Percentiles rank a stretch among this genome's conserved stretches.
These are phyloP conservation scores for Colletotrichum sublineola DNA, from an alignment of 2,329 filamentous ascomycete species.

Conservation along the genomic window DNA sequence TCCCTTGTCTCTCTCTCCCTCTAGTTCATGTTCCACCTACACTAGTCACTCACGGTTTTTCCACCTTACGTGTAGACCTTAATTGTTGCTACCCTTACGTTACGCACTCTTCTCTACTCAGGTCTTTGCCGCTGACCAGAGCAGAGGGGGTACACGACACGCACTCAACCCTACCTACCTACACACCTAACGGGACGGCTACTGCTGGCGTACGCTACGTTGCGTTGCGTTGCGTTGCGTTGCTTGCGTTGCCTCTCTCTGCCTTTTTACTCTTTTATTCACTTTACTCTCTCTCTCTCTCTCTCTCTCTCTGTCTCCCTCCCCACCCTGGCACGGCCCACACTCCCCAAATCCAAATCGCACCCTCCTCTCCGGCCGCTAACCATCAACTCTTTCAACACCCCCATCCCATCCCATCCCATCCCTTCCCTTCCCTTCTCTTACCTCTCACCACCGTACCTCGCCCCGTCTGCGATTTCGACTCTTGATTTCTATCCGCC, in stretches of 20 bases:
- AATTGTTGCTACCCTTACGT: background rate
- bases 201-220: conserved; percentile 23
- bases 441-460: conserved; percentile 35
- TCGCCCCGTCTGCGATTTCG: conserved; percentile 33
- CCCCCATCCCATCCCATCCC: conserved; percentile 40
- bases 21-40: background rate
- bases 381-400: conserved; percentile 43
- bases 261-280: conserved; percentile 23
- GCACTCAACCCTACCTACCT: conserved; percentile 14
- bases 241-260: conserved; percentile 9
- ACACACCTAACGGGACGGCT: conserved; percentile 7
- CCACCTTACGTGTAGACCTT: background rate
- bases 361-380: conserved; percentile 42
- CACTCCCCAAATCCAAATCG: conserved; percentile 34
- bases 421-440: conserved; percentile 39
- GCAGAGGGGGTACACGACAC: background rate
- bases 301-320: background rate
- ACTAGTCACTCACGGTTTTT: background rate
- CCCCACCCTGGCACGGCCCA: conserved; percentile 28
- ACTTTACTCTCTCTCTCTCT: background rate
- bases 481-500: conserved; percentile 38
- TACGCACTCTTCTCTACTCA: conserved; percentile 13
- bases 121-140: background rate
- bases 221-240: conserved; percentile 5
- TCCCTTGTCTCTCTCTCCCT: conserved; percentile 16